These are phyloP conservation scores for Paragyromitra xinjiangensis DNA, from an alignment of 495 filamentous ascomycete species.

Conservation along the genomic window DNA sequence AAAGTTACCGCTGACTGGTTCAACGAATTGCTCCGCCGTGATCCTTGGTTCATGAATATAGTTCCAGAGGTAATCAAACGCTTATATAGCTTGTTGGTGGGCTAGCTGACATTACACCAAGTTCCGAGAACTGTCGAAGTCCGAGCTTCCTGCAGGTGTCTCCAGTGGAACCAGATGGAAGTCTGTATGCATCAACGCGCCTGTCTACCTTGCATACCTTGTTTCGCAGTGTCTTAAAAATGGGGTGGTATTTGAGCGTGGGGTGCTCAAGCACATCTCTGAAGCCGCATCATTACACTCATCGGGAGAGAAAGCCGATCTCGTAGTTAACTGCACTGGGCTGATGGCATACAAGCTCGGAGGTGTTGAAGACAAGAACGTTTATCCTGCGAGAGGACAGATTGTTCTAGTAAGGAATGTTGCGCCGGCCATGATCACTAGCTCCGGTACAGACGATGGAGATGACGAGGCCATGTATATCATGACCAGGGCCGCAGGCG, in stretches of 20 bases:
- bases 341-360: constrained; percentile 76
- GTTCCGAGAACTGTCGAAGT: constrained; percentile 67
- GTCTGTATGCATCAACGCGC: constrained; percentile 90
- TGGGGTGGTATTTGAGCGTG: constrained; percentile 72
- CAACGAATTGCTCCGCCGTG: constrained; percentile 69
- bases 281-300: constrained; percentile 73
- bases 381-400: constrained; percentile 85
- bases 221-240: constrained; percentile 75
- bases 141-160: constrained; percentile 68
- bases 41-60: constrained; percentile 85
- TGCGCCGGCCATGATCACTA: constrained; percentile 71
- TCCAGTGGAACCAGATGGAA: constrained; percentile 77
- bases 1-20: constrained; percentile 62
- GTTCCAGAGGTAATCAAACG: constrained; percentile 70
- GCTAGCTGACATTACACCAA: constrained; percentile 5
- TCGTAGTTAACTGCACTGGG: constrained; percentile 90
- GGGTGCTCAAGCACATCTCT: constrained; percentile 70
- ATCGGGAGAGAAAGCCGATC: constrained; percentile 66
- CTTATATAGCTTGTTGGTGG: not conserved
- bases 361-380: constrained; percentile 78
- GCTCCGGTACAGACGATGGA: constrained; percentile 82
- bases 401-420: constrained; percentile 88
- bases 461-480: constrained; percentile 83
- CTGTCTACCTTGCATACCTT: constrained; percentile 87
- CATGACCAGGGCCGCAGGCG: constrained; percentile 86